These are phyloP conservation scores for Wickerhamomyces ciferrii DNA, from an alignment of 805 yeast genomes.

Conservation along the genomic window DNA sequence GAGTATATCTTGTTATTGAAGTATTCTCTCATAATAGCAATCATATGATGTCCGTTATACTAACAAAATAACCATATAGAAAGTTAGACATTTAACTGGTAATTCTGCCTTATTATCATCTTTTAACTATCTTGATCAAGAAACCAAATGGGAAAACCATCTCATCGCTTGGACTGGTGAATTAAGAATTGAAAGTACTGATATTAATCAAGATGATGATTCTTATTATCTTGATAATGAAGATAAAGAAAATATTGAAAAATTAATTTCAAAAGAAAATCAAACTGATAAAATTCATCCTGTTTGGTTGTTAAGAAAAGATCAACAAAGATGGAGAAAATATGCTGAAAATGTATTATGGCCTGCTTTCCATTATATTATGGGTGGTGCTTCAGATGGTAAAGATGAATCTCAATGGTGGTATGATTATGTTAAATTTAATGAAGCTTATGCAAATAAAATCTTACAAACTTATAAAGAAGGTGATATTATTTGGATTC, in stretches of 20 bases:
- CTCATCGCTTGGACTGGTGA: conserved; percentile 97
- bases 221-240: conserved; percentile 53
- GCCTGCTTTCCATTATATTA: conserved; percentile 94
- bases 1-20: too few species aligned
- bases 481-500: conserved; percentile 92
- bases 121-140: conserved; percentile 53
- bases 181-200: conserved; percentile 28
- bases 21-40: neutral
- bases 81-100: conserved; percentile 65
- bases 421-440: conserved; percentile 84
- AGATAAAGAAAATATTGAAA: conserved; percentile 49
- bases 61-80: conserved; percentile 32
- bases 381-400: conserved; percentile 67
- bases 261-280: conserved; percentile 39
- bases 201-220: conserved; percentile 34
- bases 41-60: neutral
- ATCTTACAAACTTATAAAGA: conserved; percentile 69
- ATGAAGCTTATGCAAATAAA: conserved; percentile 83
- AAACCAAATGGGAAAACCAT: conserved; percentile 82
- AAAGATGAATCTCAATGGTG: conserved; percentile 73
- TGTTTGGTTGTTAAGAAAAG: conserved; percentile 78
- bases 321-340: conserved; percentile 79
- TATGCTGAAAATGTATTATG: conserved; percentile 89
- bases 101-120: conserved; percentile 82
- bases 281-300: conserved; percentile 64